A percentile compares a stretch with the other conserved stretches of the same genome.
phyloP scores from a whole-genome alignment of 1,139 yeast genomes.

The Blastobotrys elegans region DNA sequence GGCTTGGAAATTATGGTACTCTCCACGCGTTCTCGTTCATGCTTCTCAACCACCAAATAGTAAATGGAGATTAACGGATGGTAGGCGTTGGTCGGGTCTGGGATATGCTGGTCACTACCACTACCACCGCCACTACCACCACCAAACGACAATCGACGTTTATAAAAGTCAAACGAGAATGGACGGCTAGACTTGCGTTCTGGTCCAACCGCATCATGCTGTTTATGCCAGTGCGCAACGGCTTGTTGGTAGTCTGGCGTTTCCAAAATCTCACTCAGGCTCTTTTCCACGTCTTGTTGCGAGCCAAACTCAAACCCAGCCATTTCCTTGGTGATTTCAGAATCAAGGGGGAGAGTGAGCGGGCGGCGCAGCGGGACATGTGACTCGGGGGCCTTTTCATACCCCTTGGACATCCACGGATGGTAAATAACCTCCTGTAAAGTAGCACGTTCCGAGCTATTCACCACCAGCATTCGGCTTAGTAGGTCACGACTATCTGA shows the following conservation, averaged over 20 bases:
- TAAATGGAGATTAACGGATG: conserved; percentile 88
- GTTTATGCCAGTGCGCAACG: conserved; percentile 57
- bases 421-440: conserved; percentile 76
- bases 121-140: not conserved
- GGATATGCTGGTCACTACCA: conserved; percentile 19
- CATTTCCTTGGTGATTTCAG: conserved; percentile 66
- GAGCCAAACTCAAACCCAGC: conserved; percentile 75
- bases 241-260: conserved; percentile 69
- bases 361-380: conserved; percentile 78
- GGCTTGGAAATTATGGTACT: conserved; percentile 7
- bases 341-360: conserved; percentile 65
- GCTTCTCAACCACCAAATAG: conserved; percentile 74
- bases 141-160: conserved; percentile 12
- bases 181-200: not conserved
- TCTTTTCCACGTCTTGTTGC: conserved; percentile 52
- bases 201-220: conserved; percentile 13
- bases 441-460: conserved; percentile 74
- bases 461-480: conserved; percentile 87
- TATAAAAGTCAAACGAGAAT: conserved; percentile 11
- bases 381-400: conserved; percentile 65
- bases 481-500: conserved; percentile 78
- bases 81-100: conserved; percentile 84
- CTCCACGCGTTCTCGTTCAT: conserved; percentile 57
- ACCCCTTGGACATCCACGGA: conserved; percentile 94
- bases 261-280: conserved; percentile 53